phyloP scores from a whole-genome alignment of 106 monocot species.

The Dioscorea zingiberensis region DNA sequence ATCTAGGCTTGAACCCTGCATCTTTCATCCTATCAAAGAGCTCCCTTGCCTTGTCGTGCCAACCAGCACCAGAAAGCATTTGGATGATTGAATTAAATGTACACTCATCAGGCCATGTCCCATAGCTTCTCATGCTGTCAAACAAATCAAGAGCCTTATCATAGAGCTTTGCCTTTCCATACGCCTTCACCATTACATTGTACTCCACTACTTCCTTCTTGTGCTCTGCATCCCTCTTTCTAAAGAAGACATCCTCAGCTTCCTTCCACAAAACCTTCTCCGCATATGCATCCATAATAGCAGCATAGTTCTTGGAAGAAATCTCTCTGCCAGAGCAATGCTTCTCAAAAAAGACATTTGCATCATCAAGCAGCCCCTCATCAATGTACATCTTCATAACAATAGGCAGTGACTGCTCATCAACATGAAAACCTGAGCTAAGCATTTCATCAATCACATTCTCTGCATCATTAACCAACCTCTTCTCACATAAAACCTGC shows the following conservation, averaged over 20 bases:
- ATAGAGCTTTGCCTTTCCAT: slow-evolving; percentile 62
- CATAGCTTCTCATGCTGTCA: slow-evolving; percentile 53
- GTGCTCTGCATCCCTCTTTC: slow-evolving; percentile 13
- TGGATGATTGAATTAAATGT: slow-evolving; percentile 83
- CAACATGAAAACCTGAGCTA: slow-evolving; percentile 18
- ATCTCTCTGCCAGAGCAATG: slow-evolving; percentile 39
- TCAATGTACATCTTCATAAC: slow-evolving; percentile 68
- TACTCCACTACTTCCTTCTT: slow-evolving; percentile 54
- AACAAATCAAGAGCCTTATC: slow-evolving; percentile 63
- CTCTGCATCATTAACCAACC: slow-evolving; percentile 56
- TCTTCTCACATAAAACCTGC: slow-evolving; percentile 43
- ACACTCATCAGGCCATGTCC: slow-evolving; percentile 69
- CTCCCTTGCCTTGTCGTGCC: slow-evolving; percentile 41
- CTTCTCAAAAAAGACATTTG: slow-evolving; percentile 44
- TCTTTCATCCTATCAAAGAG: slow-evolving; percentile 45
- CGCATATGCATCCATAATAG: slow-evolving; percentile 72
- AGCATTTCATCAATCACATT: slow-evolving; percentile 46
- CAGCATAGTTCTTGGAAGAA: slow-evolving; percentile 64
- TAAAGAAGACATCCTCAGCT: slow-evolving; percentile 58
- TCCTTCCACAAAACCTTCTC: slow-evolving; percentile 75
- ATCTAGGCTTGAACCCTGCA: slow-evolving; percentile 49
- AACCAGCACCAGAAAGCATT: slow-evolving; percentile 62
- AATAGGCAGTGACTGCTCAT: slow-evolving; percentile 62
- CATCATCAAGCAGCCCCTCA: slow-evolving; percentile 51
- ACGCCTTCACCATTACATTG: slow-evolving; percentile 88